Evolutionary conservation across 2,329 filamentous ascomycete genomes (phyloP), one percentile per base, ranked within the genome.

Genomic region (Tetracladium maxilliforme): DNA sequence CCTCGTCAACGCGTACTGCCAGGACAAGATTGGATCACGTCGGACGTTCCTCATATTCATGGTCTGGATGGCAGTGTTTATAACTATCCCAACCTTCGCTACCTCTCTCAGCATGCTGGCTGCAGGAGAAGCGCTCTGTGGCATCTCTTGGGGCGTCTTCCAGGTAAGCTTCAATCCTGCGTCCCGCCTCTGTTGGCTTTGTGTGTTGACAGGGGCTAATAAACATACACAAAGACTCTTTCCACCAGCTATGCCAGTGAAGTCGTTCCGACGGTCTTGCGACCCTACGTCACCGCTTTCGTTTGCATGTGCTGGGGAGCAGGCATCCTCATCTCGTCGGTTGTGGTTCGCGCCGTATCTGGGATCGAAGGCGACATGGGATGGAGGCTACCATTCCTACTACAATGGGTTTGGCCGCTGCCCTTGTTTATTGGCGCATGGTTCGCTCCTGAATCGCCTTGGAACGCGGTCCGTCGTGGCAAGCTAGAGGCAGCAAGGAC

Each of bases 381-480:
- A 5, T 40, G 36, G 38, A 20, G 28, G 7, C 25, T 34, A 9
- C 33, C 33, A 4, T 36, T 30, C 19, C 31, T 17, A 6, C 19
- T 36, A 6, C 33, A 36, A 34, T 40, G 37, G 30, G 23, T 30
- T 11, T 38, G 26, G 33, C 18, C 28, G 14, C 9, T 31, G 10
- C 32, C 32, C 12, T 25, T 48, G 1, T 29, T 41, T n/a, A 32
- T 44, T 16, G 41, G 33, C 6, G 35, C 36, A 7, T 45, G 37
- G 20, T 26, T 47, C 6, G 43, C 43, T 2, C 45, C 45, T 2
- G 45, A 48, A 12, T 43, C 39, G 3, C 43, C 45, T 4, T 45
- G 43, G 36, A 48, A 51, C 16, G 36, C 44, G 1, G 37, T 49
- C 6, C 35, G 46, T 6, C 30, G 43, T 3, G 39, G 35, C 4